Percentiles rank a stretch among this genome's conserved stretches.
These are phyloP conservation scores for Aspergillus bridgeri DNA, from an alignment of 495 filamentous ascomycete genomes.

Conservation along the genomic window DNA sequence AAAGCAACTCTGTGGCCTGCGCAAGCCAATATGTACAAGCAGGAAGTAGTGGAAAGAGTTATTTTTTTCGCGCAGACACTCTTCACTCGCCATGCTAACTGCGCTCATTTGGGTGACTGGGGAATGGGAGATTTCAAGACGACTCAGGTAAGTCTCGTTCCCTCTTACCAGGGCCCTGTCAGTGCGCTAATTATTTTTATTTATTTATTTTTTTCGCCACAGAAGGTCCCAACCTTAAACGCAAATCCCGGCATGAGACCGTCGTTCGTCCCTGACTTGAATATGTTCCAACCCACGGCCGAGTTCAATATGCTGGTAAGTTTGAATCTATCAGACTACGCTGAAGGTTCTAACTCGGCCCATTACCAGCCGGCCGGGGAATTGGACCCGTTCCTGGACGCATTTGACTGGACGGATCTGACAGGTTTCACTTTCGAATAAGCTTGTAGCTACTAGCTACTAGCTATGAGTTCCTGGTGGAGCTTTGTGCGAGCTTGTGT, in stretches of 20 bases:
- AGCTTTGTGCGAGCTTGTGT: background rate
- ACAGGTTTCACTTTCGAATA: conserved; percentile 31
- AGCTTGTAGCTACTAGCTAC: too few relatives aligned
- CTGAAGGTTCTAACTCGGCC: conserved; percentile 5
- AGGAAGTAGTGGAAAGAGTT: conserved; percentile 39
- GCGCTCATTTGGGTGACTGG: conserved; percentile 33
- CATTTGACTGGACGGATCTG: conserved; percentile 45
- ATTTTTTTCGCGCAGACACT: conserved; percentile 37
- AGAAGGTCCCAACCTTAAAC: conserved; percentile 26
- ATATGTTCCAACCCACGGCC: conserved; percentile 22
- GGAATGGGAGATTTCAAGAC: conserved; percentile 36
- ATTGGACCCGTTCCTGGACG: conserved; percentile 43
- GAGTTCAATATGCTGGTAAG: conserved; percentile 32
- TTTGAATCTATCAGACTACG: background rate
- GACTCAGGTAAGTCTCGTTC: conserved; percentile 28
- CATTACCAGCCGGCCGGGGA: conserved; percentile 29
- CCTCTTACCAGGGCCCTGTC: background rate
- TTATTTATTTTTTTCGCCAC: too few relatives aligned
- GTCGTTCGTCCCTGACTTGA: conserved; percentile 26
- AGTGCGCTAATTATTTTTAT: background rate
- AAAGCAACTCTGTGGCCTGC: conserved; percentile 38
- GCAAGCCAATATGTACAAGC: conserved; percentile 37
- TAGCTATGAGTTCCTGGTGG: background rate
- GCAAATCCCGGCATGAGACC: conserved; percentile 25
- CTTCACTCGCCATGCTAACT: conserved; percentile 35